Evolutionary conservation across 2,329 filamentous ascomycete genomes (phyloP).

Genomic region (Colletotrichum spaethianum): DNA sequence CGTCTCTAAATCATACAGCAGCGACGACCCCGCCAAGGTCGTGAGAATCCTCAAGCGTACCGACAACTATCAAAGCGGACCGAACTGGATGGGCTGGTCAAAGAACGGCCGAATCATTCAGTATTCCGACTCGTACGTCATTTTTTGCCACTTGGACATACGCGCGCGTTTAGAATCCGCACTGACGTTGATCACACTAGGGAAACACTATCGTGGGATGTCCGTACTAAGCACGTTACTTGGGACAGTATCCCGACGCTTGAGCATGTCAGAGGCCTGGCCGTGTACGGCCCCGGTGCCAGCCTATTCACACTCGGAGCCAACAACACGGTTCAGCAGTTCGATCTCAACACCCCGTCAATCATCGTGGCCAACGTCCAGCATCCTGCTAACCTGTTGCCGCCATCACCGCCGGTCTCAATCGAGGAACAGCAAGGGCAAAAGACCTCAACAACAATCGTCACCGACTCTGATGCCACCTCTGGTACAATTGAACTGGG

Average conservation of each 20-base stretch:
- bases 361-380: constrained; percentile 89
- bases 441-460: constrained; percentile 62
- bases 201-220: constrained; percentile 96
- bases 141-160: constrained; percentile 49
- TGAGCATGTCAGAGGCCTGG: constrained; percentile 84
- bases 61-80: constrained; percentile 80
- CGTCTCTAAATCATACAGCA: constrained; percentile 83
- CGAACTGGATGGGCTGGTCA: constrained; percentile 98
- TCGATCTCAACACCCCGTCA: constrained; percentile 88
- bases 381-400: constrained; percentile 83
- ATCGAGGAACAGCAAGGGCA: constrained; percentile 78
- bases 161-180: constrained; percentile 62
- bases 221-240: constrained; percentile 96
- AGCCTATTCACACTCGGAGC: constrained; percentile 91
- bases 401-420: constrained; percentile 86
- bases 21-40: constrained; percentile 85
- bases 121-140: constrained; percentile 83
- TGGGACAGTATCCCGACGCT: constrained; percentile 90
- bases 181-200: constrained; percentile 60
- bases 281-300: constrained; percentile 92
- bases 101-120: constrained; percentile 98
- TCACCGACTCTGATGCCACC: constrained; percentile 67
- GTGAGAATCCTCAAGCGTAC: constrained; percentile 88
- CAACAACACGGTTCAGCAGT: constrained; percentile 93
- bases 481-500: constrained; percentile 70